Percentiles rank a stretch among this genome's conserved stretches.
These are phyloP conservation scores for Thelephora ganbajun DNA, from an alignment of 768 basidiomycete species.

Conservation along the genomic window DNA sequence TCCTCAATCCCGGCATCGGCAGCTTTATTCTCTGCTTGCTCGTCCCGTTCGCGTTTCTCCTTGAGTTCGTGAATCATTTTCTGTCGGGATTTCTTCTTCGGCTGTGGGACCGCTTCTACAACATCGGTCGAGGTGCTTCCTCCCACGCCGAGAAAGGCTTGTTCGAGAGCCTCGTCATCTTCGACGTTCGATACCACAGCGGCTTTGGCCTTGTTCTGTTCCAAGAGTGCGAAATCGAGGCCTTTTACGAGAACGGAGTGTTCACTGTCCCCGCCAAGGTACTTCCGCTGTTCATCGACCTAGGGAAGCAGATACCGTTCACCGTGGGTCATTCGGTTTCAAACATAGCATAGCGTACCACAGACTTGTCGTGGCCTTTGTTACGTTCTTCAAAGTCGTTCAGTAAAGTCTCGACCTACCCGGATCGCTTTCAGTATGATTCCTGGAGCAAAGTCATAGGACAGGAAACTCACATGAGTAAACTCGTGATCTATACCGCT, in stretches of 20 bases:
- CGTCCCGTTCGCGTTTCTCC: constrained; percentile 33
- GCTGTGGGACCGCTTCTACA: constrained; percentile 5
- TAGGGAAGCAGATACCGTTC: constrained; percentile 14
- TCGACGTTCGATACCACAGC: constrained; percentile 31
- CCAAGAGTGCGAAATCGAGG: constrained; percentile 75
- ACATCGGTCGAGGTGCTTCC: constrained; percentile 14
- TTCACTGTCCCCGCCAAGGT: constrained; percentile 74
- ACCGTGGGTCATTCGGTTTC: not conserved
- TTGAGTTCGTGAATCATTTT: constrained; percentile 67
- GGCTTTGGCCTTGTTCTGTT: constrained; percentile 65
- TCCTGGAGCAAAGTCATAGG: not conserved
- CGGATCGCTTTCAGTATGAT: constrained; percentile 1
- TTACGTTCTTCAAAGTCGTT: constrained; percentile 68
- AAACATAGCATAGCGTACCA: constrained; percentile 13
- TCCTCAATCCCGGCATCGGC: constrained; percentile 18
- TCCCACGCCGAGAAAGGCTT: constrained; percentile 43
- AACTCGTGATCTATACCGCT: constrained; percentile 57
- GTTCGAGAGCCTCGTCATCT: constrained; percentile 74
- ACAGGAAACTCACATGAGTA: constrained; percentile 36
- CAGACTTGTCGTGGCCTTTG: constrained; percentile 42
- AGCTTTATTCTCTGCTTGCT: constrained; percentile 9
- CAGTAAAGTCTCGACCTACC: constrained; percentile 63
- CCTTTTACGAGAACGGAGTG: constrained; percentile 85
- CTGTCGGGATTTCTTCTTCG: constrained; percentile 64
- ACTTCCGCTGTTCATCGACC: constrained; percentile 63